Conservation (phyloP, 352 stramenopile genomes). For the Pseudoperonospora humuli region DNA sequence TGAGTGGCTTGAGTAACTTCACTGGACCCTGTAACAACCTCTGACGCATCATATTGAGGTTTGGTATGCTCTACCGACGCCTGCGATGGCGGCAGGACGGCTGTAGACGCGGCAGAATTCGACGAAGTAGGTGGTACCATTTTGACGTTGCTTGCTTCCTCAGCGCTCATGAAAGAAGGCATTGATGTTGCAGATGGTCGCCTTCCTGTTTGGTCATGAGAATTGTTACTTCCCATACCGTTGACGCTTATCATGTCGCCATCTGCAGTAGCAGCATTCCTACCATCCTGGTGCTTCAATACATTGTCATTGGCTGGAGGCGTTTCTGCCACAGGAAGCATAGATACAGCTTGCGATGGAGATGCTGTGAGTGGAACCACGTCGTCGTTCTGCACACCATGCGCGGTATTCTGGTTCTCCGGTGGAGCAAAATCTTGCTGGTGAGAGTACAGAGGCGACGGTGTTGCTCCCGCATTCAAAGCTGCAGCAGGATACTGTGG, state of each 20-base stretch:
- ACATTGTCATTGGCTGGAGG: background rate
- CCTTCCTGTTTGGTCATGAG: constrained; percentile 2
- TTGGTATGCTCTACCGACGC: background rate
- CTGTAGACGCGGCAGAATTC: background rate
- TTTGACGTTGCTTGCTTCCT: background rate
- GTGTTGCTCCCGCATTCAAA: constrained; percentile 16
- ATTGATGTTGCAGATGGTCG: background rate
- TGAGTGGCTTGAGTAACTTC: background rate
- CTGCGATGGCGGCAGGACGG: background rate
- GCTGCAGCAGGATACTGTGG: constrained; percentile 11
- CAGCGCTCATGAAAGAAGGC: background rate
- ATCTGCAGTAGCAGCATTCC: background rate
- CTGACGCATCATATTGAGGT: background rate
- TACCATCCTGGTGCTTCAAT: constrained; percentile 3
- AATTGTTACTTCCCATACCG: constrained; percentile 2
- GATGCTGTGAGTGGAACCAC: constrained; percentile 5
- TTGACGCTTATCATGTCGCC: background rate
- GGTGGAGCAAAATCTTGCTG: constrained; percentile 6
- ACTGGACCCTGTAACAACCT: background rate
- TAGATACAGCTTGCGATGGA: constrained; percentile 9
- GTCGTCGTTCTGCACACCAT: constrained; percentile 6
- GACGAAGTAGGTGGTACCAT: background rate
- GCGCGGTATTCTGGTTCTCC: constrained; percentile 1
- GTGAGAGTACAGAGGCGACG: constrained; percentile 9
- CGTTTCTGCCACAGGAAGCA: constrained; percentile 3